Base-by-base conservation (phyloP, 2,329 filamentous ascomycete genomes). In the Xylariomycetidae sp. region DNA sequence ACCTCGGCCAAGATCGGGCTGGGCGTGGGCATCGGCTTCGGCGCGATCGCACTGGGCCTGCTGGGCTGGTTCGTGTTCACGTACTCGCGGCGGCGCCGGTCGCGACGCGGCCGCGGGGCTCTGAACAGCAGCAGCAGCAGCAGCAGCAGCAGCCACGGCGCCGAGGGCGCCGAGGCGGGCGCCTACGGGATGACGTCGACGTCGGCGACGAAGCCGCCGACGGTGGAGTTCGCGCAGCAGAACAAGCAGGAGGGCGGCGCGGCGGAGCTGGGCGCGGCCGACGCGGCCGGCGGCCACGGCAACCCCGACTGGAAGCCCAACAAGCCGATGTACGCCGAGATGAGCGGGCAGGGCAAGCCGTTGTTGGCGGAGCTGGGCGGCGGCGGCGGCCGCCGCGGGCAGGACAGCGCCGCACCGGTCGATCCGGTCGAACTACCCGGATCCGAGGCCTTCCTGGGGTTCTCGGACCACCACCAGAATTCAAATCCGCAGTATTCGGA, bases 1-100 rank as follows among this genome's bases (percentile, higher is more conserved):
- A 58, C 54, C 0, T 53, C 52, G 5, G 54, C 57, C 4, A 64
- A 59, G 14, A 53, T 64, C 26, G 65, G 61, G 8, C 53, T 69
- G 8, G 63, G 58, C 5, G 54, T 63, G 1, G 65, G 63, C 9
- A 51, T 57, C 3, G 51, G 39, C 13, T 48, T 56, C 20, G 57
- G 54, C 5, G 38, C 32, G 10, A 30, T 53, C 12, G 49, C 40
- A 0, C 37, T 47, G 2, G 38, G 40, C 1, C 37, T 55, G 6
- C 37, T 42, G 3, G 50, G 31, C 6, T 52, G 52, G 42, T 56
- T 58, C 38, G 42, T 57, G 23, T 53, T 44, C 41, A 27, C 37
- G 13, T 55, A 56, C 40, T 46, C 46, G 30, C 44, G 43, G 5
- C 42, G 44, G 14, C 43, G 41, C 38, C 43, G 9, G 29, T 50